Evolutionary conservation across 2,329 filamentous ascomycete species (phyloP), one percentile per base, ranked within the genome.

Genomic region (Pseudocercospora cruenta): DNA sequence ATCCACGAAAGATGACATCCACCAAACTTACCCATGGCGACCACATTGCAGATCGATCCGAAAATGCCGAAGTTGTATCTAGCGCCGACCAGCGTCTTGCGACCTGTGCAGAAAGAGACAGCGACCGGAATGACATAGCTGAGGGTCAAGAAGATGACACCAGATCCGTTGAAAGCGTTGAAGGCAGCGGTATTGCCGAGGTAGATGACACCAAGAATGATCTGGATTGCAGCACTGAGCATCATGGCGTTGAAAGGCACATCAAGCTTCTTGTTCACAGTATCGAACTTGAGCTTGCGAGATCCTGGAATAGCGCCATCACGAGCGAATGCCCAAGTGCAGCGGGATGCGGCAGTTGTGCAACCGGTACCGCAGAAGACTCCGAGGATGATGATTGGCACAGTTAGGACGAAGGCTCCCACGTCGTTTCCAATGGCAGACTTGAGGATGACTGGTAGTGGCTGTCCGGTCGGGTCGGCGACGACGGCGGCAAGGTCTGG

Each of bases 221-320:
- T 83, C 78, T 91, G 84, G 28, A 91, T 81, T 3, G 79, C 83
- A 86, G 90, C 90, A 73, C 85, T 87, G 63, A 91, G 84, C 86
- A 91, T 88, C 88, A 91, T 91, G 69, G 88, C 88, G 75, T 91
- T 91, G 63, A 91, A 72, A 0, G 89, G 89, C 3, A 91, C 84
- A 67, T 90, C 88, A 0, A 90, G 82, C 65, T 82, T 86, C 55
- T 78, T 78, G 81, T 91, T 86, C 71, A 91, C 85, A 68, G 83
- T 76, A 74, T 85, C 86, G 87, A 88, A 91, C 9, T 65, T 67
- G 7, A 72, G 60, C 75, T 76, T 78, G 69, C 79, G 78, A 59
- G 86, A 86, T 16, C 87, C 88, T 22, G 89, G 89, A 51, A 91
- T 87, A 67, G 88, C 89, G 59, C 88, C 88, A 72, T 91, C 89